Base-by-base conservation (phyloP, 345 rosid genomes). In the Camelina sativa region DNA sequence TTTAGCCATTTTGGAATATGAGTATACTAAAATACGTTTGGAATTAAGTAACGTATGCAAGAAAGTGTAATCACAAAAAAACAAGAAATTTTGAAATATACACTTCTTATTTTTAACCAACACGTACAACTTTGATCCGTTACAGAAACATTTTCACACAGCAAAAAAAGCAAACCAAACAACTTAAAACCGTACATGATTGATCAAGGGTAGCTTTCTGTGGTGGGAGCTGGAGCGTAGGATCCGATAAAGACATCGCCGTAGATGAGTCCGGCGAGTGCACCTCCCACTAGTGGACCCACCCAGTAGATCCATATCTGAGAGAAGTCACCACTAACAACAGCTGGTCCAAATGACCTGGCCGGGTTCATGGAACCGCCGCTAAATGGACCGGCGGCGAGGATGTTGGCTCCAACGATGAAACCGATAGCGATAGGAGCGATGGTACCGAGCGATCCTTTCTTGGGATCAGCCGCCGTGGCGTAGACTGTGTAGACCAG, bases 321-420 rank as follows among this genome's bases (percentile, higher is more conserved):
- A 0, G 91, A 77, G 56, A 84, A 88, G 87, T 91, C 88, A 9
- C 93, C 89, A 17, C 84, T 84, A 1, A 87, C 91, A 35, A 93
- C 92, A 7, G 98, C 92, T 0, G 97, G 98, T 37, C 96, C 96
- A 13, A 89, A 88, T 0, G 97, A 91, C 35, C 97, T 83, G 22
- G 98, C 94, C 6, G 97, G 97, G 84, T 93, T 93, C 97, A 91
- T 93, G 1, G 97, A 93, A 4, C 97, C 97, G 0, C 97, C 98
- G 8, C 92, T 86, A 73, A 93, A 93, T 5, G 97, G 96, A 46
- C 97, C 98, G 1, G 96, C 97, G 0, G 98, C 98, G 2, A 93
- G 81, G 19, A 93, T 91, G 84, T 91, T 91, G 7, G 98, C 97
- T 1, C 94, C 96, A 1, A 93, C 94, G 12, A 93, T 84, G 87